Base-by-base conservation (phyloP, 2,329 filamentous ascomycete genomes). In the Botrytis byssoidea region DNA sequence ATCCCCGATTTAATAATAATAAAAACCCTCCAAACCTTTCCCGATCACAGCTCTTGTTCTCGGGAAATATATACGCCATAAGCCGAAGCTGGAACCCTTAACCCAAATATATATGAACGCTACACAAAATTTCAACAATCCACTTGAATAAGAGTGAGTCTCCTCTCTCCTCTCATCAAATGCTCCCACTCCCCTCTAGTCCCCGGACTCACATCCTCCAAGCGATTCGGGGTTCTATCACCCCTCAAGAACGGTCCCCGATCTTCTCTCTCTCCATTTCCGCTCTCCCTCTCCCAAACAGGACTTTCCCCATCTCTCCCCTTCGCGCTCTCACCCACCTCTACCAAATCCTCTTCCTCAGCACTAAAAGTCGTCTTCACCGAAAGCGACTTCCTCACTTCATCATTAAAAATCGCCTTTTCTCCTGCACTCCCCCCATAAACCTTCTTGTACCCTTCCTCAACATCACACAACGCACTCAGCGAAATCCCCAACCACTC, bases 181-280 rank as follows among this genome's bases (percentile, higher is more conserved):
- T 88, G 88, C 0, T 88, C 87, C 89, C 89, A 91, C 81, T 91
- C 89, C 8, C 87, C 87, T 59, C 87, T 84, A 14, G 89, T 91
- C 37, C 88, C 85, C 9, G 89, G 89, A 68, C 88, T 90, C 72
- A 91, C 88, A 78, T 91, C 89, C 32, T 89, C 88, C 75, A 87
- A 88, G 12, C 83, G 85, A 75, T 90, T 89, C 1, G 88, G 89
- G 73, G 89, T 90, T 81, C 83, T 80, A 1, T 88, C 86, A 0
- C 86, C 88, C 32, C 85, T 76, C 66, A 74, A 79, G 77, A 80
- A 78, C 1, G 80, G 79, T 1, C 79, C 79, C 29, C 76, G 71
- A 74, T 80, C 78, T 59, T 78, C 76, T 29, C n/a, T 32, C 46
- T 71, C 51, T 32, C 73, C 72, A 29, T 16, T 55, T 37, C 10